Conservation (phyloP, 139 green algal species). For the Chlamydomonas sphaeroides region DNA sequence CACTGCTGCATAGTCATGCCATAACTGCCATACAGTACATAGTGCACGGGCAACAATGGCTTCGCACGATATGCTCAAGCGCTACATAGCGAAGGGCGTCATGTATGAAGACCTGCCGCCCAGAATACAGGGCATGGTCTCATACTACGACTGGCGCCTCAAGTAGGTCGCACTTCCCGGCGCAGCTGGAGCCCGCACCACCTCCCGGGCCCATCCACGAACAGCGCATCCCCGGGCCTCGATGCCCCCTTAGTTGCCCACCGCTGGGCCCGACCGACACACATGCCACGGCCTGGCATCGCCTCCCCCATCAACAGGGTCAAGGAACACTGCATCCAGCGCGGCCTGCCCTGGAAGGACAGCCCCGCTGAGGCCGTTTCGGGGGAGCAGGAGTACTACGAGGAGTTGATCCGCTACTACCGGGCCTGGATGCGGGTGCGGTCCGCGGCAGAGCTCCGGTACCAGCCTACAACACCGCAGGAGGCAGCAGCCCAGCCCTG, state of each 20-base stretch:
- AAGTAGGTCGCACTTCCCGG: too few species aligned
- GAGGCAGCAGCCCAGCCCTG: too few species aligned
- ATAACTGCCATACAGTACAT: too few species aligned
- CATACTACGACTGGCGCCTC: constrained; percentile 52
- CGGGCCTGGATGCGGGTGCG: constrained; percentile 75
- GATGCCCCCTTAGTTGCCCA: too few species aligned
- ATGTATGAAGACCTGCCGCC: constrained; percentile 80
- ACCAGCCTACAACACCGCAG: too few species aligned
- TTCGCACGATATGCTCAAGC: not conserved
- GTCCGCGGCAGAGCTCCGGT: too few species aligned
- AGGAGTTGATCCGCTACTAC: constrained; percentile 81
- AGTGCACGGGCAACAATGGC: constrained; percentile 20
- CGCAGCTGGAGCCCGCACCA: too few species aligned
- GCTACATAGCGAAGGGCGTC: constrained; percentile 27
- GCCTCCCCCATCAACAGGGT: constrained; percentile 66
- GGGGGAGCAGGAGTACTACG: constrained; percentile 92
- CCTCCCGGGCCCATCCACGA: too few species aligned
- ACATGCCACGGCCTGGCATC: too few species aligned
- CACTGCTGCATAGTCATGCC: too few species aligned
- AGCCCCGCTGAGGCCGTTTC: constrained; percentile 71
- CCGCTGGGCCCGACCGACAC: too few species aligned
- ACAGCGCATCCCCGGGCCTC: too few species aligned
- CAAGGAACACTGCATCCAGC: constrained; percentile 84
- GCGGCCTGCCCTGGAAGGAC: constrained; percentile 74
- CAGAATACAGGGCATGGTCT: constrained; percentile 55